phyloP scores from a whole-genome alignment of 345 rosid species.

The Eutrema yunnanense region DNA sequence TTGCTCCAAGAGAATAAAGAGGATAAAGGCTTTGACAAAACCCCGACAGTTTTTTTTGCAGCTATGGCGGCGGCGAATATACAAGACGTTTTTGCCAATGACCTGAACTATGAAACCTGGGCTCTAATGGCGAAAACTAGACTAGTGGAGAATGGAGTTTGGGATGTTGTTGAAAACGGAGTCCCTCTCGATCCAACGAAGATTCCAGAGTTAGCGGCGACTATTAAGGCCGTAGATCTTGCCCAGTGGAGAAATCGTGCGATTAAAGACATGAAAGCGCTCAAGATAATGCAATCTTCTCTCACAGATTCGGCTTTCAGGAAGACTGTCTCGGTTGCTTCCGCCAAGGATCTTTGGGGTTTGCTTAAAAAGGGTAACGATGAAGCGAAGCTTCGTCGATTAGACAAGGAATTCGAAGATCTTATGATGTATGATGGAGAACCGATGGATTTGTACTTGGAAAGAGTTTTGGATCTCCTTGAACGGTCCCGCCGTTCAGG shows the following conservation, averaged over 20 bases:
- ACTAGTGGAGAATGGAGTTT: constrained; percentile 3
- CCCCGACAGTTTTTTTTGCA: neutral
- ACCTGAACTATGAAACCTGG: too few relatives aligned
- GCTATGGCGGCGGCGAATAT: constrained; percentile 1
- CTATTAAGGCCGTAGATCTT: neutral
- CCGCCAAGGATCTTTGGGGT: constrained; percentile 18
- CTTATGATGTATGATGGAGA: constrained; percentile 11
- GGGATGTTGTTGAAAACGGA: constrained; percentile 1
- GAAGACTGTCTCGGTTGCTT: neutral
- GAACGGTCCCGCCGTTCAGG: neutral
- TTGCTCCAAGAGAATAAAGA: neutral
- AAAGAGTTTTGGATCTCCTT: neutral
- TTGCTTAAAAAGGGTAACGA: neutral
- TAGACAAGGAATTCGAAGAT: constrained; percentile 9
- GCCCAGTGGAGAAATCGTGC: constrained; percentile 1
- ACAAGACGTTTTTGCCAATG: too few relatives aligned
- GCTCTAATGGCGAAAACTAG: too few relatives aligned
- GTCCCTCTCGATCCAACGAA: constrained; percentile 5
- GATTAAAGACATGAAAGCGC: neutral
- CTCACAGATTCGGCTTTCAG: constrained; percentile 11
- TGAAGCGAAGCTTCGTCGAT: neutral
- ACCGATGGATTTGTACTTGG: neutral
- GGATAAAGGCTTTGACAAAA: neutral
- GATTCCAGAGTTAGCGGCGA: constrained; percentile 1
- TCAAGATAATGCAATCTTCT: constrained; percentile 10